phyloP scores from a whole-genome alignment of 2,329 filamentous ascomycete genomes.

The Cadophora malorum region DNA sequence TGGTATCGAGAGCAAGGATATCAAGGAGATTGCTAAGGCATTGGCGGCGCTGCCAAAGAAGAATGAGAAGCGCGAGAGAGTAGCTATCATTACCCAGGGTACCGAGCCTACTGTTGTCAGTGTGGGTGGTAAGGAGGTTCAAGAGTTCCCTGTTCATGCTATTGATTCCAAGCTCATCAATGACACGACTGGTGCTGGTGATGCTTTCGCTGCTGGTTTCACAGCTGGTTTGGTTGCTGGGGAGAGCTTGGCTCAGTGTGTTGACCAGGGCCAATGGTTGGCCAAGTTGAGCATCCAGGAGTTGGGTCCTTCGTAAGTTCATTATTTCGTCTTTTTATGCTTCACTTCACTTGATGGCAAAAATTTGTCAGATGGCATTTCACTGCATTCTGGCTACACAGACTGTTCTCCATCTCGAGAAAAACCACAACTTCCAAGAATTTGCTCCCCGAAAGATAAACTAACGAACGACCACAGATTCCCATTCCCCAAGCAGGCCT shows the following conservation, averaged over 20 bases:
- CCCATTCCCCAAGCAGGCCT: constrained; percentile 83
- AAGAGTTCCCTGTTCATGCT: constrained; percentile 80
- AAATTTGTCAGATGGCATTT: neutral
- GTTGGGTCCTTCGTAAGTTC: constrained; percentile 89
- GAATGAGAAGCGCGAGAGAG: constrained; percentile 82
- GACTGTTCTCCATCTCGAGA: constrained; percentile 5
- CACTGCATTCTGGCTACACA: constrained; percentile 24
- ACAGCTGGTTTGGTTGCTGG: constrained; percentile 87
- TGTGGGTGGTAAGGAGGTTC: constrained; percentile 72
- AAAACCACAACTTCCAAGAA: constrained; percentile 1
- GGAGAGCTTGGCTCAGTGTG: constrained; percentile 75
- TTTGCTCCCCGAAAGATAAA: constrained; percentile 23
- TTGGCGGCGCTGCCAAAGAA: constrained; percentile 91
- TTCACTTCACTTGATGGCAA: constrained; percentile 17
- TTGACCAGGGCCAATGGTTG: constrained; percentile 97
- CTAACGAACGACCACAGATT: constrained; percentile 59
- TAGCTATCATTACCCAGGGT: constrained; percentile 94
- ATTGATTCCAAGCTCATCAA: constrained; percentile 82
- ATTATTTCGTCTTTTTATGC: constrained; percentile 14
- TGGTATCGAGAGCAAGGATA: constrained; percentile 74
- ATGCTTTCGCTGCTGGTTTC: constrained; percentile 96
- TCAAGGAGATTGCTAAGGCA: constrained; percentile 83
- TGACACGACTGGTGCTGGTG: constrained; percentile 96
- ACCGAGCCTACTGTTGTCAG: constrained; percentile 90
- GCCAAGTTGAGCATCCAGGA: constrained; percentile 93